These are phyloP conservation scores for Dryas alaskensis DNA, from an alignment of 306 rosid species.

Conservation along the genomic window DNA sequence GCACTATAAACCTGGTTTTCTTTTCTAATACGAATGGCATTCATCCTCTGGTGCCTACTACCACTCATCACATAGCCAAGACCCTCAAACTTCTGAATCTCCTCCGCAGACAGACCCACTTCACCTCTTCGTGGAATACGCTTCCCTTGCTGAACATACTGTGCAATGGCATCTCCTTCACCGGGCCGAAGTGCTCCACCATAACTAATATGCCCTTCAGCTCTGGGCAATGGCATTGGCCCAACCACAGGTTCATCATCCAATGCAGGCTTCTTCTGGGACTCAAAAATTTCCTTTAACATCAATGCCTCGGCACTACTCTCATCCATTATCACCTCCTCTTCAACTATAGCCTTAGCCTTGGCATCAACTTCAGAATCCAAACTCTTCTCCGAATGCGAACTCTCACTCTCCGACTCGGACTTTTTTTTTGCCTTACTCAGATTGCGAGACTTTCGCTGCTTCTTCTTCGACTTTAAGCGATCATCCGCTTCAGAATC, in stretches of 20 bases:
- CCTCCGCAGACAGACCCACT: constrained; percentile 96
- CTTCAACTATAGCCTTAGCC: constrained; percentile 35
- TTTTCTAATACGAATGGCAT: constrained; percentile 94
- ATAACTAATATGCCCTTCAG: constrained; percentile 96
- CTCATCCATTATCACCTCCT: constrained; percentile 43
- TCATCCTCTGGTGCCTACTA: constrained; percentile 98
- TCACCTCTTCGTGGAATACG: constrained; percentile 97
- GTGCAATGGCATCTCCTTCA: constrained; percentile 97
- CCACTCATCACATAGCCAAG: constrained; percentile 99
- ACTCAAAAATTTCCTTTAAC: constrained; percentile 68
- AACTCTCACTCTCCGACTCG: constrained; percentile 38
- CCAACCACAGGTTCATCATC: constrained; percentile 78
- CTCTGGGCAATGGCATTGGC: constrained; percentile 88
- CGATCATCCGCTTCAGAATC: constrained; percentile 37
- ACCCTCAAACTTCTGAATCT: constrained; percentile 76
- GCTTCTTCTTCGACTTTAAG: constrained; percentile 36
- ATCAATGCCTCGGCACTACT: constrained; percentile 52
- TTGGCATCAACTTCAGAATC: constrained; percentile 45
- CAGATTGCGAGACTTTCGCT: constrained; percentile 27
- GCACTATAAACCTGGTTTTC: constrained; percentile 99
- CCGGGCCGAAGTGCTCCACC: constrained; percentile 99
- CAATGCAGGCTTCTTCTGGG: constrained; percentile 67
- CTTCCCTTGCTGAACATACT: constrained; percentile 97
- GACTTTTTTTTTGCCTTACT: constrained; percentile 39
- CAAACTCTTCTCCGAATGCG: constrained; percentile 40